phyloP scores from a whole-genome alignment of 1,284 basidiomycete genomes.

The Ustilago lituana region DNA sequence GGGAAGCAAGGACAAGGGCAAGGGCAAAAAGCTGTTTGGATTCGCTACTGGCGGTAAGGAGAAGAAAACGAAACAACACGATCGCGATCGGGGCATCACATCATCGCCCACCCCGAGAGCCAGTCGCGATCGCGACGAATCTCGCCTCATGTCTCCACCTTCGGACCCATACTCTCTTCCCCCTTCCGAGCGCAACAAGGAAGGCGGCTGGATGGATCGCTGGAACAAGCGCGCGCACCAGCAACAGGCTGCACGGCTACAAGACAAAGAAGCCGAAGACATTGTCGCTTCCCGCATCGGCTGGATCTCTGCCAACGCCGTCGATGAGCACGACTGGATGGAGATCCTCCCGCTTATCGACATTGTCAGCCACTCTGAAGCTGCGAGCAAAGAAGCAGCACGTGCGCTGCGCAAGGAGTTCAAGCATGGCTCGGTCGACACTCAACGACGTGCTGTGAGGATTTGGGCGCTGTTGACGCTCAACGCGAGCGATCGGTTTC shows the following conservation, averaged over 20 bases:
- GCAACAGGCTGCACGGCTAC: conserved; percentile 17
- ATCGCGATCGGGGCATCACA: conserved; percentile 8
- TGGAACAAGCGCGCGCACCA: conserved; percentile 35
- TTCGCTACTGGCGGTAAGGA: conserved; percentile 33
- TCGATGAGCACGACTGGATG: conserved; percentile 45
- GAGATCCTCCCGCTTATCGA: conserved; percentile 42
- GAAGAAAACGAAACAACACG: conserved; percentile 28
- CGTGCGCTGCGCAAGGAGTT: conserved; percentile 59
- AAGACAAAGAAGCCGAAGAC: conserved; percentile 35
- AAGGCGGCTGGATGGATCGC: conserved; percentile 43
- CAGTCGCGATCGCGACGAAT: conserved; percentile 18
- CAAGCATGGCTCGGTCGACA: conserved; percentile 45
- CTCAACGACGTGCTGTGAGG: conserved; percentile 50
- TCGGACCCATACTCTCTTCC: conserved; percentile 2
- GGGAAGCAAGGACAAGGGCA: conserved; percentile 29
- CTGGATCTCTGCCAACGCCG: conserved; percentile 42
- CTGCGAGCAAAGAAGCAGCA: conserved; percentile 59
- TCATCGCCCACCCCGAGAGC: conserved; percentile 15
- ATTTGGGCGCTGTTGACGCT: conserved; percentile 57
- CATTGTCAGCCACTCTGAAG: conserved; percentile 48
- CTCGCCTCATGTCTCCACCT: conserved; percentile 11
- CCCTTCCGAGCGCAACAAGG: conserved; percentile 18
- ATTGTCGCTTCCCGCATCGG: conserved; percentile 28
- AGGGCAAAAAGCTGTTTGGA: conserved; percentile 41
- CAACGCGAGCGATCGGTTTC: conserved; percentile 55